Conservation (phyloP, 306 rosid genomes). For the Biancaea sappan region DNA sequence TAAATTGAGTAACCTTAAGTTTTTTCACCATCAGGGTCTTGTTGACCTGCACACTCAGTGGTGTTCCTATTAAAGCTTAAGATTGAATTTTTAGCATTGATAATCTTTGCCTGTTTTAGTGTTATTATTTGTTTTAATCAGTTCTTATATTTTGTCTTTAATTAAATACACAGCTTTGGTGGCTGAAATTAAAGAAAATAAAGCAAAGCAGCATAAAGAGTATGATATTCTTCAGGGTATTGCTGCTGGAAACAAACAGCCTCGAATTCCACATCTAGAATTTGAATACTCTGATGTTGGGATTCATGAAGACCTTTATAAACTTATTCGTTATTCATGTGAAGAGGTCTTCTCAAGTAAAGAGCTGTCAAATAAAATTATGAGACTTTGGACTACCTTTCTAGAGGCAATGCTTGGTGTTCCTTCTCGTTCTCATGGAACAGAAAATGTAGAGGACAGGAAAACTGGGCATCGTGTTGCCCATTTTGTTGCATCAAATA, state of each 20-base stretch:
- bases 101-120: background rate
- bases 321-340: slow-evolving; percentile 82
- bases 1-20: background rate
- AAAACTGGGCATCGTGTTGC: slow-evolving; percentile 44
- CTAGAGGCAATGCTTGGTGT: slow-evolving; percentile 89
- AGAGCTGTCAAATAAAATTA: slow-evolving; percentile 74
- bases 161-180: slow-evolving; percentile 70
- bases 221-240: slow-evolving; percentile 76
- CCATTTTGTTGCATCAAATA: slow-evolving; percentile 50
- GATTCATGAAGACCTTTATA: slow-evolving; percentile 86
- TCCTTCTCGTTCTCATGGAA: slow-evolving; percentile 58
- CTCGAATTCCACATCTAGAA: slow-evolving; percentile 76
- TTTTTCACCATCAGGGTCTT: background rate
- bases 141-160: slow-evolving; percentile 31
- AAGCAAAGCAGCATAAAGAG: slow-evolving; percentile 84
- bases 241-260: slow-evolving; percentile 84
- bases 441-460: slow-evolving; percentile 63
- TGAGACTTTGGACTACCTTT: slow-evolving; percentile 83
- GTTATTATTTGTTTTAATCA: slow-evolving; percentile 5
- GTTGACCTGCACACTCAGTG: background rate
- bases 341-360: slow-evolving; percentile 80
- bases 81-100: slow-evolving; percentile 2
- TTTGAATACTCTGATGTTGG: slow-evolving; percentile 70
- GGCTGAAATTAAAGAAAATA: slow-evolving; percentile 86
- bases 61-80: background rate